Evolutionary conservation across 768 basidiomycete genomes (phyloP).

Genomic region (Podaxis sp.): DNA sequence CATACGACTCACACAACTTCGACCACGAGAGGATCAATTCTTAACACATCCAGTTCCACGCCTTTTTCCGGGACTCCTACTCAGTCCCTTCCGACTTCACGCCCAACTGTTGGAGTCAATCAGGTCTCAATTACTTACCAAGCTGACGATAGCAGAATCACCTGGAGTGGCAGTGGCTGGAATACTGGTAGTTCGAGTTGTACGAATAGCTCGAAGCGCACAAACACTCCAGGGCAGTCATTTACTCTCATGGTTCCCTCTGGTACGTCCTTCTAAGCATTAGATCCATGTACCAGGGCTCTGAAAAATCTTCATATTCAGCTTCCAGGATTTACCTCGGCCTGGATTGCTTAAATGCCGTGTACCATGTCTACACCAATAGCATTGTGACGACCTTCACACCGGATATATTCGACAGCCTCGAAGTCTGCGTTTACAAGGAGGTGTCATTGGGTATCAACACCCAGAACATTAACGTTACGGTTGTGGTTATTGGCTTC

Average conservation of each 20-base stretch:
- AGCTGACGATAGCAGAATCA: not conserved
- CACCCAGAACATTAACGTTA: constrained; percentile 1
- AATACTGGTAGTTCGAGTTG: not conserved
- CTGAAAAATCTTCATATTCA: not conserved
- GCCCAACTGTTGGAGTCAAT: not conserved
- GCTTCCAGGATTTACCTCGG: constrained; percentile 3
- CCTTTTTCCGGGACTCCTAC: not conserved
- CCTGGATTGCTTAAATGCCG: not conserved
- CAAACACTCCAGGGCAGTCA: not conserved
- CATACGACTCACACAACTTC: not conserved
- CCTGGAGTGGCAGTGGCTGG: constrained; percentile 10
- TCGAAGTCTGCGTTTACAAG: not conserved
- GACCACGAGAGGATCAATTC: not conserved
- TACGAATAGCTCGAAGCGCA: not conserved
- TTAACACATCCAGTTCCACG: not conserved
- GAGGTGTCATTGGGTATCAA: not conserved
- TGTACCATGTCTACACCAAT: constrained; percentile 9
- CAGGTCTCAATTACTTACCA: not conserved
- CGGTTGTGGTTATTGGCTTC: not conserved
- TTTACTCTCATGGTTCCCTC: constrained; percentile 8
- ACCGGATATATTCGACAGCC: not conserved
- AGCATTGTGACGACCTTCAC: not conserved
- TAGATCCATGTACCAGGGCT: not conserved
- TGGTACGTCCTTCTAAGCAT: not conserved
- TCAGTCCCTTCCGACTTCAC: not conserved